Percentiles rank a stretch among this genome's conserved stretches.
These are phyloP conservation scores for Candida nemodendra DNA, from an alignment of 805 yeast genomes.

Conservation along the genomic window DNA sequence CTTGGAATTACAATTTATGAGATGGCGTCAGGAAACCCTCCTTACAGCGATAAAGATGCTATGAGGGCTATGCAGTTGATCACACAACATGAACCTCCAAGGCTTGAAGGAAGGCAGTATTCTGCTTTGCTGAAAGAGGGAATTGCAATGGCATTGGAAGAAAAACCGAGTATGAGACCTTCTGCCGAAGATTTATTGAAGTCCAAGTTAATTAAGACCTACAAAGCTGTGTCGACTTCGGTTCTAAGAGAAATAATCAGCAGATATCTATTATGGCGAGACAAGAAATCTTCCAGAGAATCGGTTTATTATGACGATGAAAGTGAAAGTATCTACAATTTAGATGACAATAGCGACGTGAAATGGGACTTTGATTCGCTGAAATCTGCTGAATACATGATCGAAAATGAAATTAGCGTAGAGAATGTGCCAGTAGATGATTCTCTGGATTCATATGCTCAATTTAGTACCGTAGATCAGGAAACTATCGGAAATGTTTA, in stretches of 20 bases:
- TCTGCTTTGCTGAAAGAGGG: conserved; percentile 77
- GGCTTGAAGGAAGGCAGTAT: conserved; percentile 87
- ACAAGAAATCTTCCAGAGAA: conserved; percentile 55
- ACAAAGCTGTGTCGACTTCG: conserved; percentile 58
- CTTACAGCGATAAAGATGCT: conserved; percentile 94
- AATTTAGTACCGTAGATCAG: conserved; percentile 6
- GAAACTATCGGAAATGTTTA: conserved; percentile 15
- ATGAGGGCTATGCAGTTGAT: conserved; percentile 92
- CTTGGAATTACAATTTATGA: conserved; percentile 92
- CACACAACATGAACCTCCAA: conserved; percentile 89
- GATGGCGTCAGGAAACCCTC: conserved; percentile 96
- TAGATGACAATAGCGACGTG: conserved; percentile 41
- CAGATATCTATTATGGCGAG: conserved; percentile 74
- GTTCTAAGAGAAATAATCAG: conserved; percentile 72
- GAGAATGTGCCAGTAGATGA: conserved; percentile 17
- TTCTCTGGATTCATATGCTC: neutral
- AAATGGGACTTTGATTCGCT: conserved; percentile 91
- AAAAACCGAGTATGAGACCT: conserved; percentile 85
- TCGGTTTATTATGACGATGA: conserved; percentile 46
- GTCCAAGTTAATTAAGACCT: conserved; percentile 65
- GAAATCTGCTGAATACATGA: conserved; percentile 67
- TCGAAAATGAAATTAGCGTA: conserved; percentile 63
- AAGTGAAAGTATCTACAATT: conserved; percentile 29
- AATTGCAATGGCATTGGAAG: conserved; percentile 89
- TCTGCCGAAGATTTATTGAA: conserved; percentile 81